Evolutionary conservation across 192 early-diverging fungal genomes (phyloP), one percentile per base, ranked within the genome.

Genomic region (Coemansia sp.): DNA sequence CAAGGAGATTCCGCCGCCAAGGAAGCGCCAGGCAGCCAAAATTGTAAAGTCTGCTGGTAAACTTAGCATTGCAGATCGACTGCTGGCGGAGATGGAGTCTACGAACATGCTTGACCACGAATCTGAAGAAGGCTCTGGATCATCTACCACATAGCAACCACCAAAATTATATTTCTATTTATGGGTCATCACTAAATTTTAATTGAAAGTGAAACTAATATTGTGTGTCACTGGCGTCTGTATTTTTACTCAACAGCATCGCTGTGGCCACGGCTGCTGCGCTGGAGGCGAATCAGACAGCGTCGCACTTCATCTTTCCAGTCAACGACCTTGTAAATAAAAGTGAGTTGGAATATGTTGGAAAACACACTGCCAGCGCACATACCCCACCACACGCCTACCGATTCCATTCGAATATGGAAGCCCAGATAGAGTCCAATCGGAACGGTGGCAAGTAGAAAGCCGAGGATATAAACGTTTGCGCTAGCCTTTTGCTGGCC

Each of bases 341-440:
- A 56, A 23, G 75, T 64, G 14, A 75, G 54, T 62, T 71, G 68
- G 31, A 56, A 32, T 21, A 74, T 12, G 14, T 58, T 67, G 7
- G 67, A 68, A 5, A 69, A 54, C 16, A 71, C 59, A 18, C 65
- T 65, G 7, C 73, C 89, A 10, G 82, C 60, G 30, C 81, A 84
- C 4, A 86, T 58, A 24, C 86, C 84, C 12, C 62, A 58, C 89
- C 88, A 91, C 22, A 91, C 67, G 14, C 89, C 89, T 21, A 74
- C 71, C 21, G 88, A 76, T 14, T 85, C 85, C 78, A 81, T 76
- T 19, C 67, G 61, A 52, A 70, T 58, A 63, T 70, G 72, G 56
- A 64, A 71, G 21, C 68, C 68, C 19, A 84, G 69, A 50, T 77
- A 83, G 4, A 84, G 53, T 19, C 83, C 76, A 7, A 85, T 56